Evolutionary conservation across 768 basidiomycete species (phyloP).

Genomic region (Agrocybe praecox): DNA sequence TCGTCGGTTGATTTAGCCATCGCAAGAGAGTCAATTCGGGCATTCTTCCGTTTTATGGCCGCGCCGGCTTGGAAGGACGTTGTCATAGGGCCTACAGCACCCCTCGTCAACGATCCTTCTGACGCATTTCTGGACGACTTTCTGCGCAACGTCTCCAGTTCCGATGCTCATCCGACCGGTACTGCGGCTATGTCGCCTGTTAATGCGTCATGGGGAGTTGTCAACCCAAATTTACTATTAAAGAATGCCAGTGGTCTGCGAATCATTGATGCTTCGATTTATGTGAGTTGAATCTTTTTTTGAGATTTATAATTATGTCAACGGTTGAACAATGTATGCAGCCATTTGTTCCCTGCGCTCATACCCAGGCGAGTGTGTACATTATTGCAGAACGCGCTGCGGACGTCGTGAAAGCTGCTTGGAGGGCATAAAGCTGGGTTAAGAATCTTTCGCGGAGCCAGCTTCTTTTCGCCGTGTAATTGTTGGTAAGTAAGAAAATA

Average conservation of each 20-base stretch:
- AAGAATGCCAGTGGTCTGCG: background rate
- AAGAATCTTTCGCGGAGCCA: too few relatives aligned
- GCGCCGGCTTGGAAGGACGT: constrained; percentile 23
- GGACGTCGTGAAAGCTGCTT: background rate
- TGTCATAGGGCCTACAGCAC: constrained; percentile 16
- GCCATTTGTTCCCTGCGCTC: constrained; percentile 1
- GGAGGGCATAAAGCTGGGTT: background rate
- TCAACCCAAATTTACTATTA: background rate
- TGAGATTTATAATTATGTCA: background rate
- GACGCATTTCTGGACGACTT: background rate
- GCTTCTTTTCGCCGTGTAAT: too few relatives aligned
- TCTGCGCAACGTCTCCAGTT: background rate
- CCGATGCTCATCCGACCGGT: background rate
- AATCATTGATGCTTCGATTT: constrained; percentile 2
- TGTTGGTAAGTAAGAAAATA: too few relatives aligned
- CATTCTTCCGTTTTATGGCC: constrained; percentile 17
- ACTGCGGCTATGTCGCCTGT: background rate
- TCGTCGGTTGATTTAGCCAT: constrained; percentile 23
- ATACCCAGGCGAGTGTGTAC: background rate
- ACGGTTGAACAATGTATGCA: background rate
- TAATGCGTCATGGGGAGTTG: background rate
- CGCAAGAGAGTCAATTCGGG: constrained; percentile 21
- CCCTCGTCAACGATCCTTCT: constrained; percentile 2
- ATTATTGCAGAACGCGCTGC: background rate
- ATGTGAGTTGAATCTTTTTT: background rate